Base-by-base conservation (phyloP, 805 yeast species). In the Blastobotrys chiropterorum region DNA sequence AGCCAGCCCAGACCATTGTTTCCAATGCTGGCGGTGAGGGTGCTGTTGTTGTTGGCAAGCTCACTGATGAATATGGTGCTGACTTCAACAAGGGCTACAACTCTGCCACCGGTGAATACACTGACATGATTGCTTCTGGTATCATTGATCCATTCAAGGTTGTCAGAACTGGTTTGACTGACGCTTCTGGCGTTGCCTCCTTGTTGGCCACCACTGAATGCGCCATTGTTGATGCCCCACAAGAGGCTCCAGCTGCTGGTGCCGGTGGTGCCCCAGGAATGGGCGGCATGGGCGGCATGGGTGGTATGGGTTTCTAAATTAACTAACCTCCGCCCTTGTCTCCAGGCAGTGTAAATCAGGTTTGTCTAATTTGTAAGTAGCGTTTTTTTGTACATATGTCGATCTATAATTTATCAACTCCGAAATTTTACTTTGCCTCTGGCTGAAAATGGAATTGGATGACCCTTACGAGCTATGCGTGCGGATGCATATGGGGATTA, bases 1-100 rank as follows among this genome's bases (percentile, higher is more conserved):
- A 86, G 72, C 99, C 99, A 62, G 97, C 97, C 50, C 86, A 85
- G 73, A 87, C 90, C 70, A 94, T 94, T 65, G 85, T 94, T 60
- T 95, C 87, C 71, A 94, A 94, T 67, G 96, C 99, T 47, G 98
- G 97, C 64, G 92, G 89, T 66, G 98, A 92, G 78, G 98, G 97
- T 62, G 81, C 97, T 39, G 98, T 92, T 52, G 83, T 92, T 67
- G 96, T 90, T 56, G 97, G 97, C 54, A 89, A 90, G 78, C 78
- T 94, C 61, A 57, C 67, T 45, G 77, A 72, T 54, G 75, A 72
- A 61, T 71, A 59, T 56, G 85, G 83, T 48, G 77, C 75, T 39
- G 86, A 87, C 59, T 94, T 94, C 80, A 84, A 86, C 77, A 75
- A 71, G 65, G 99, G 99, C 71, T 90, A 83, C 76, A 92, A 94